Percentiles rank a stretch among this genome's conserved stretches.
Evolutionary conservation across 2,329 filamentous ascomycete genomes (phyloP).

Genomic region (Grosmannia clavigera): DNA sequence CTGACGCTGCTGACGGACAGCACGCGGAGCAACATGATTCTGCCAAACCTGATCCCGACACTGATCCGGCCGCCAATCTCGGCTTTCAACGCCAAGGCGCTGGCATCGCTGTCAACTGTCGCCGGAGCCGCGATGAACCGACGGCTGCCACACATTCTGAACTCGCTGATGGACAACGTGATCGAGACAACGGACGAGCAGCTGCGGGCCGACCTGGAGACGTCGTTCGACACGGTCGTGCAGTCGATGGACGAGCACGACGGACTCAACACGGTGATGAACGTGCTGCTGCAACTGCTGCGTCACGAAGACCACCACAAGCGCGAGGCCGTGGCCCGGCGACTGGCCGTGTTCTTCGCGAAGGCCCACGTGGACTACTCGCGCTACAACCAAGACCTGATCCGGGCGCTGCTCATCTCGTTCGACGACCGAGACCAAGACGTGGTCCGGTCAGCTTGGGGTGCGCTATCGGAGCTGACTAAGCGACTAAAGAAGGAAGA

Average conservation of each 20-base stretch:
- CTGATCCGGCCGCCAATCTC: conserved; percentile 83
- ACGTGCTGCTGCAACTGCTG: conserved; percentile 71
- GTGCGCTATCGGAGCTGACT: conserved; percentile 74
- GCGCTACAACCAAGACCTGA: conserved; percentile 89
- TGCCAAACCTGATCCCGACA: conserved; percentile 91
- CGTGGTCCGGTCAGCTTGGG: conserved; percentile 84
- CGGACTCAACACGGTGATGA: conserved; percentile 92
- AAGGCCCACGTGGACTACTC: conserved; percentile 78
- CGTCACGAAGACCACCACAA: conserved; percentile 89
- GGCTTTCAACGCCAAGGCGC: conserved; percentile 84
- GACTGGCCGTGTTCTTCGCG: conserved; percentile 78
- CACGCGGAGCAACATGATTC: conserved; percentile 86
- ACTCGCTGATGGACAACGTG: conserved; percentile 87
- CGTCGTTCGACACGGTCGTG: conserved; percentile 79
- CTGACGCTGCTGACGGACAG: conserved; percentile 89
- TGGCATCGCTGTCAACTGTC: conserved; percentile 87
- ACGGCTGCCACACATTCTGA: conserved; percentile 78
- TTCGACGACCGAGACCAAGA: conserved; percentile 78
- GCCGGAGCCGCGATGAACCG: conserved; percentile 85
- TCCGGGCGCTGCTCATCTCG: conserved; percentile 77
- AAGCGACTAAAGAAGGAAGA: conserved; percentile 89
- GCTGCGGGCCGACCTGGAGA: conserved; percentile 59
- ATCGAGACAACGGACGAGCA: conserved; percentile 44
- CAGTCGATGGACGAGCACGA: conserved; percentile 92
- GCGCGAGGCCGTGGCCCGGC: conserved; percentile 63